Percentiles rank a stretch among this genome's conserved stretches.
Conservation (phyloP, 768 basidiomycete species). For the Lentinula sp. region DNA sequence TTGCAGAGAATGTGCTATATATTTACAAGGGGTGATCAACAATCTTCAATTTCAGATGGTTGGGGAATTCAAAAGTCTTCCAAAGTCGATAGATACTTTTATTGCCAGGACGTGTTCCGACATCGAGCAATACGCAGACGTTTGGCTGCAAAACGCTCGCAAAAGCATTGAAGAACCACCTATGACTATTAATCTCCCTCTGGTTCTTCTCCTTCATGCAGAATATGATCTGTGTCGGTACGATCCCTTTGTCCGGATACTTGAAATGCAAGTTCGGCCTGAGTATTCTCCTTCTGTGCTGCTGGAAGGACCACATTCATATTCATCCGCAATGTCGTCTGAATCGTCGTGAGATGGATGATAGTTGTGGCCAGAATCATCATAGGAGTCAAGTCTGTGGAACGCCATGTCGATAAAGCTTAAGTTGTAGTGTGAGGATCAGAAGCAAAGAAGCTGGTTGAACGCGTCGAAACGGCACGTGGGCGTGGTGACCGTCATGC, state of each 20-base stretch:
- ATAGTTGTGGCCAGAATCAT: background rate
- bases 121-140: conserved; percentile 88
- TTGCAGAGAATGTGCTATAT: too few relatives aligned
- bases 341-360: conserved; percentile 1
- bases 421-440: background rate
- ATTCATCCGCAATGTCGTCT: conserved; percentile 3
- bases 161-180: conserved; percentile 98
- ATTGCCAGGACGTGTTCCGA: conserved; percentile 85
- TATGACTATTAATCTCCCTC: conserved; percentile 95
- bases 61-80: conserved; percentile 97
- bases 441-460: background rate
- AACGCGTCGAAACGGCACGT: background rate
- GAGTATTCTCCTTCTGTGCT: conserved; percentile 3
- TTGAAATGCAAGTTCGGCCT: conserved; percentile 69
- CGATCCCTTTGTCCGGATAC: conserved; percentile 89
- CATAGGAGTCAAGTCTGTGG: conserved; percentile 7
- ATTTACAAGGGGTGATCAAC: too few relatives aligned
- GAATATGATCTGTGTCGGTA: conserved; percentile 92
- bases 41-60: too few relatives aligned
- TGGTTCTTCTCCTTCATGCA: conserved; percentile 92
- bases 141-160: conserved; percentile 84
- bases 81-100: conserved; percentile 92
- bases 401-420: conserved; percentile 5
- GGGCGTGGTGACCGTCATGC: background rate
- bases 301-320: conserved; percentile 2